Evolutionary conservation across 2,329 filamentous ascomycete genomes (phyloP), one percentile per base, ranked within the genome.

Genomic region (Epichloe hybrida): DNA sequence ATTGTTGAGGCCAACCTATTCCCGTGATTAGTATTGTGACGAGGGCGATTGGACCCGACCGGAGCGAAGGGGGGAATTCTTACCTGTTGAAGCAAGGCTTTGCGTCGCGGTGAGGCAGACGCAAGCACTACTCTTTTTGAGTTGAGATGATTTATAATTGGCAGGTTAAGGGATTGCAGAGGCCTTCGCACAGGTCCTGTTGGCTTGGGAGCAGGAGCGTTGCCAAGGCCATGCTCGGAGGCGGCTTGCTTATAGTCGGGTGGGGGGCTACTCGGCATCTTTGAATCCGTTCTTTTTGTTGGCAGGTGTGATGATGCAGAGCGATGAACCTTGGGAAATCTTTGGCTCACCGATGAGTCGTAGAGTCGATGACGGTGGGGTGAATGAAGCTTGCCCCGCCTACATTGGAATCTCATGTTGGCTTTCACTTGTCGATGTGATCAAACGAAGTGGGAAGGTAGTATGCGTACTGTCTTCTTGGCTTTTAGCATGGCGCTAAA

Each of bases 51-150:
- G 12, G 39, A 37, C 17, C 11, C 11, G 7, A 13, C 13, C 2
- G 23, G 13, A 20, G 31, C 8, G 17, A 2, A 2, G 17, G 17
- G 20, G 23, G 23, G 23, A 4, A 17, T 21, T 55, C 43, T 66
- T 66, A 85, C 81, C 68, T 84, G 83, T 46, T 80, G 79, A 41
- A 98, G 79, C 9, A 98, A 80, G 56, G 87, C 83, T 66, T 83
- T 86, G 50, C 93, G 79, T 43, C 93, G 78, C 0, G 93, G 93
- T 1, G 90, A 96, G 20, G 86, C 81, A 2, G 90, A 96, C 49
- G 93, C 93, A 31, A 98, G 83, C 58, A 98, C 86, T 5, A 95
- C 81, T 56, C 91, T 78, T 66, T 88, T 88, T 50, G 78, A 78
- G 61, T 85, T 82, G 56, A 98, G 79, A 61, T 83, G 74, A 59